Conservation (phyloP, 176 grass and related monocot species). For the Avena sativa region DNA sequence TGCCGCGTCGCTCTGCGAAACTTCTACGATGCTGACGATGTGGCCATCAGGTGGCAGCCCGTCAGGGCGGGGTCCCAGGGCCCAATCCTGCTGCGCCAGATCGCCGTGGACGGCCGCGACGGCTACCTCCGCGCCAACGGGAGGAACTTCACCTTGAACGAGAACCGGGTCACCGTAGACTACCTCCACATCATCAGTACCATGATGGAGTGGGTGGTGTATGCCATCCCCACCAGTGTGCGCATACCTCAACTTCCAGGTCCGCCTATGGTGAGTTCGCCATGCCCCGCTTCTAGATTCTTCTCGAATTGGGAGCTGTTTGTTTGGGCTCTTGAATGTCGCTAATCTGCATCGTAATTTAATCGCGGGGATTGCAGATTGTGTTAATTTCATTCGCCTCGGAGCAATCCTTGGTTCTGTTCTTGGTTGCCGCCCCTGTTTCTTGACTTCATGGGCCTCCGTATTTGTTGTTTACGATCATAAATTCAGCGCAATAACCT, state of each 20-base stretch:
- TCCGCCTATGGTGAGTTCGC: neutral
- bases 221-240: neutral
- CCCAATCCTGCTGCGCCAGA: neutral
- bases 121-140: slow-evolving; percentile 33
- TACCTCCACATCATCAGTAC: neutral
- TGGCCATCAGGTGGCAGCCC: neutral
- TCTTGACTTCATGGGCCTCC: neutral
- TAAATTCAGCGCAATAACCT: neutral
- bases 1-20: neutral
- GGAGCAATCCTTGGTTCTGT: neutral
- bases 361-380: neutral
- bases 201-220: neutral
- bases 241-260: neutral
- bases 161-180: neutral
- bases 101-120: neutral
- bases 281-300: neutral
- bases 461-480: neutral
- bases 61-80: too few species aligned
- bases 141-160: neutral
- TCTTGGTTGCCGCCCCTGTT: neutral
- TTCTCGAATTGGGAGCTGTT: neutral
- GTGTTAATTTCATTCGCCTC: neutral
- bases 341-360: neutral
- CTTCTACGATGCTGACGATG: neutral
- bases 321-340: neutral